phyloP scores from a whole-genome alignment of 805 yeast species.

The Wickerhamomyces sydowiorum region DNA sequence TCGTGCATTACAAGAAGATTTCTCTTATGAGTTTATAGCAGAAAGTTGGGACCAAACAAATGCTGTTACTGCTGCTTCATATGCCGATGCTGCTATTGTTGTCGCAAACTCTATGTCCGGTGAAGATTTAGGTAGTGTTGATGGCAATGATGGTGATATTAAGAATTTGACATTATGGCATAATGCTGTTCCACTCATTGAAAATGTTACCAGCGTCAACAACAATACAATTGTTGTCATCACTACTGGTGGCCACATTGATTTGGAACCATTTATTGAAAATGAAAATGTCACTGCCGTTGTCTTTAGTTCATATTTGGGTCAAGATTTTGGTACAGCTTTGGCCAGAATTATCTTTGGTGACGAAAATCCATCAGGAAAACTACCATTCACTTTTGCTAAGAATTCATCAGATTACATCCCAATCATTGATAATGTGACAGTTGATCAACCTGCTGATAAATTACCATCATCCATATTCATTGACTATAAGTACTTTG shows the following conservation, averaged over 20 bases:
- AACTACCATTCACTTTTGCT: constrained; percentile 55
- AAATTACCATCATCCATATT: constrained; percentile 26
- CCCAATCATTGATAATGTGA: constrained; percentile 31
- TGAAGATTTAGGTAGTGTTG: constrained; percentile 47
- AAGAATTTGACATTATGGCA: constrained; percentile 47
- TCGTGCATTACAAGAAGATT: constrained; percentile 35
- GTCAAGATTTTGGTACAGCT: constrained; percentile 46
- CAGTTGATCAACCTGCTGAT: constrained; percentile 24
- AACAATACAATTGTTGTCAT: constrained; percentile 49
- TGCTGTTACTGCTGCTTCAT: constrained; percentile 34
- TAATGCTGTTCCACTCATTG: constrained; percentile 45
- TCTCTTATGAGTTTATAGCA: constrained; percentile 34
- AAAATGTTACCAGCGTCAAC: constrained; percentile 38
- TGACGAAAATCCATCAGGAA: constrained; percentile 50
- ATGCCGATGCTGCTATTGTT: constrained; percentile 44
- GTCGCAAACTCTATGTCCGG: constrained; percentile 50
- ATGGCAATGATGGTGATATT: constrained; percentile 50
- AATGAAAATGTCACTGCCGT: constrained; percentile 52
- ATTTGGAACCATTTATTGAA: constrained; percentile 47
- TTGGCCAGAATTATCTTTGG: constrained; percentile 52
- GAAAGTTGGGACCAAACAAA: constrained; percentile 38
- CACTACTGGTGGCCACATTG: constrained; percentile 49
- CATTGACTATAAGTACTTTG: constrained; percentile 52
- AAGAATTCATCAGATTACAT: constrained; percentile 38
- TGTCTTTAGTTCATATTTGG: constrained; percentile 46